Percentiles rank a stretch among this genome's conserved stretches.
Conservation (phyloP, 345 rosid species). For the Rhodomyrtus tomentosa region DNA sequence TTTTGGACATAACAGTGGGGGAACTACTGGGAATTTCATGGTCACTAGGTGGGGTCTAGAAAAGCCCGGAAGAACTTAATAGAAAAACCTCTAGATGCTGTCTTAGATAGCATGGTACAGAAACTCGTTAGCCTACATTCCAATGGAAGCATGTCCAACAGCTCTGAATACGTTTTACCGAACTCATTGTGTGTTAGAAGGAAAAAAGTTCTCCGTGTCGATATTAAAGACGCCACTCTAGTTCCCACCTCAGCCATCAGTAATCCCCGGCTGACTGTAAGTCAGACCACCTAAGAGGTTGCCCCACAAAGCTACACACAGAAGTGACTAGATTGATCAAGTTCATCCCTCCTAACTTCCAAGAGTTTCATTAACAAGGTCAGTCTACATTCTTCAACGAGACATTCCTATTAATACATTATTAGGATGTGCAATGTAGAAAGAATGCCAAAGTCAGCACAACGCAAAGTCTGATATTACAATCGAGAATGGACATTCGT, state of each 20-base stretch:
- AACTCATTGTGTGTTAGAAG: neutral
- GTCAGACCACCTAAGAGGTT: neutral
- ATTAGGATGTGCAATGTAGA: neutral
- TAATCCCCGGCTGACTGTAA: neutral
- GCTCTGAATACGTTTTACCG: neutral
- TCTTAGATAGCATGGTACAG: neutral
- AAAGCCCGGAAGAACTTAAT: neutral
- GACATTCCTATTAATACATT: neutral
- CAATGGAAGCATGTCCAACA: neutral
- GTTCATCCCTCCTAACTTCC: neutral
- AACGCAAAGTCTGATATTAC: neutral
- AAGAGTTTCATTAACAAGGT: neutral
- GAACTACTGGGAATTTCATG: neutral
- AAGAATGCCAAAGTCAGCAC: neutral
- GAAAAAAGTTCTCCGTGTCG: no score
- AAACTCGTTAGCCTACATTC: neutral
- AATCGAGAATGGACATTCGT: neutral
- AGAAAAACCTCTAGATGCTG: neutral
- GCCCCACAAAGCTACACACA: neutral
- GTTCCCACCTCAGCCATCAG: neutral
- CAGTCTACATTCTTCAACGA: neutral
- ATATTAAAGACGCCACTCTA: no score
- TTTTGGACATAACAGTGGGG: neutral
- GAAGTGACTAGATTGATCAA: neutral
- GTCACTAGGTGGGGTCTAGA: neutral